phyloP scores from a whole-genome alignment of 1,139 yeast species.

The Suhomyces guaymorum region DNA sequence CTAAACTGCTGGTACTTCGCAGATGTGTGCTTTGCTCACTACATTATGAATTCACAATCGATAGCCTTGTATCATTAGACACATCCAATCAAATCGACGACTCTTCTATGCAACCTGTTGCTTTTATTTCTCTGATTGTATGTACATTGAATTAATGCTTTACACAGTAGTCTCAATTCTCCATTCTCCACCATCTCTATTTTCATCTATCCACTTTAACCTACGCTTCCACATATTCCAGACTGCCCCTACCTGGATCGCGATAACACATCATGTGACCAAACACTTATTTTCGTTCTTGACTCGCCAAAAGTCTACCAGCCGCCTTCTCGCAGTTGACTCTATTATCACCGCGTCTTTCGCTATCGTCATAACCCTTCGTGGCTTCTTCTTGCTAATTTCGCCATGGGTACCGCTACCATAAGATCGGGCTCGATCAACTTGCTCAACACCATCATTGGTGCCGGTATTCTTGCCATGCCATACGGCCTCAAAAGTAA shows the following conservation, averaged over 20 bases:
- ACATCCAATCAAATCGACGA: conserved; percentile 1
- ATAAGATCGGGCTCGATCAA: conserved; percentile 53
- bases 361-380: no score
- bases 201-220: neutral
- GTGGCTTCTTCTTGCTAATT: neutral
- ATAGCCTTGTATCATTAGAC: conserved; percentile 9
- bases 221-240: neutral
- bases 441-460: conserved; percentile 54
- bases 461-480: conserved; percentile 61
- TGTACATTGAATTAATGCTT: no score
- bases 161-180: no score
- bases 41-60: neutral
- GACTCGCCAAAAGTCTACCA: no score
- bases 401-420: conserved; percentile 33
- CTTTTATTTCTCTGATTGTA: conserved; percentile 1
- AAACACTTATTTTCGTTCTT: no score
- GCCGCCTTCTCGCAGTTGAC: no score
- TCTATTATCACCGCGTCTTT: neutral
- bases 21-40: neutral
- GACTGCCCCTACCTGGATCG: no score
- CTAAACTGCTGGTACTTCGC: no score
- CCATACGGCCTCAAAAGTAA: conserved; percentile 55
- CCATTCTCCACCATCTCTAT: neutral
- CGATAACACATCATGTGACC: no score
- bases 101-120: neutral